A percentile compares a stretch with the other conserved stretches of the same genome.
These are phyloP conservation scores for Peronospora belbahrii DNA, from an alignment of 352 stramenopile genomes.

Conservation along the genomic window DNA sequence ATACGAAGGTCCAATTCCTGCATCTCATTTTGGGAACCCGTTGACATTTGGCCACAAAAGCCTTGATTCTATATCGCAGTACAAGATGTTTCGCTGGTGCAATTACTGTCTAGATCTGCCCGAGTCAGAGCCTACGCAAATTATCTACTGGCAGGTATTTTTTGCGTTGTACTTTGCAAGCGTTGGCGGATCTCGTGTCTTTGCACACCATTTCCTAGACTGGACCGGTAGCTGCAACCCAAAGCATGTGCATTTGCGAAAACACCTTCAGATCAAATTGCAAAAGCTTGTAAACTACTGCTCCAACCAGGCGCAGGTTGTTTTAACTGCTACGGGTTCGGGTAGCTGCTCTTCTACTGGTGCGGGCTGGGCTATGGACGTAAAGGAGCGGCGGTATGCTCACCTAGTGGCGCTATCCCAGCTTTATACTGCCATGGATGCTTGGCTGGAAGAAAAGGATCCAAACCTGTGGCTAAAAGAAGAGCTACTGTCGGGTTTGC, in stretches of 20 bases:
- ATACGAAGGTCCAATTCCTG: constrained; percentile 2
- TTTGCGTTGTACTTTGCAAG: constrained; percentile 69
- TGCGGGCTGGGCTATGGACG: constrained; percentile 9
- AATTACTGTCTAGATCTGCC: constrained; percentile 55
- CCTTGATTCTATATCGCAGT: constrained; percentile 53
- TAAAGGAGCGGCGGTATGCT: constrained; percentile 45
- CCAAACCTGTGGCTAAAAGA: constrained; percentile 74
- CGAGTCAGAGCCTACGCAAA: constrained; percentile 38
- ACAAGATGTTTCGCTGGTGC: constrained; percentile 63
- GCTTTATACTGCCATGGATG: constrained; percentile 78
- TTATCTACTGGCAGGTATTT: constrained; percentile 67
- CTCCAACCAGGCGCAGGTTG: constrained; percentile 56
- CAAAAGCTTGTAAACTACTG: constrained; percentile 48
- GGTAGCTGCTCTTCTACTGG: constrained; percentile 1
- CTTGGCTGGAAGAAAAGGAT: constrained; percentile 77
- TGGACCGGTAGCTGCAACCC: constrained; percentile 23
- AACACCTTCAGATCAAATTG: constrained; percentile 48
- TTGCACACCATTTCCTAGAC: constrained; percentile 59
- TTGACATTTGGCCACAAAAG: constrained; percentile 40
- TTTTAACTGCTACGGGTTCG: constrained; percentile 33
- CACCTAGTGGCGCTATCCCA: constrained; percentile 53
- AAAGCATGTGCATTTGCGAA: constrained; percentile 41
- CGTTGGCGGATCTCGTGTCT: constrained; percentile 36
- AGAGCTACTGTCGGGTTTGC: constrained; percentile 57
- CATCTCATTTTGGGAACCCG: constrained; percentile 10